Evolutionary conservation across 331 rosid genomes (phyloP), one percentile per base, ranked within the genome.

Genomic region (Erythrophleum ivorense): DNA sequence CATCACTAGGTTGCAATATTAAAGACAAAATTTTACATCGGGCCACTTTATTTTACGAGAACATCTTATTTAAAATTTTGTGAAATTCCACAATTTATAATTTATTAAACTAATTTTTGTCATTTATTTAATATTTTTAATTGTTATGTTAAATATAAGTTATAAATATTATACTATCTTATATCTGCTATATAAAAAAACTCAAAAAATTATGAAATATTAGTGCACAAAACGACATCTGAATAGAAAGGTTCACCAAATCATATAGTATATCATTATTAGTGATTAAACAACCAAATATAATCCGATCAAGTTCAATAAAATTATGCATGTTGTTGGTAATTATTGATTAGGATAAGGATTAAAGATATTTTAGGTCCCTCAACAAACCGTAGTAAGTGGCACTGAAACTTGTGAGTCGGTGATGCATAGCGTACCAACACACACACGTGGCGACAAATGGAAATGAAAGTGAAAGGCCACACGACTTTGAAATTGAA

Each of bases 391-490:
- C 38, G 31, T 41, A 52, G 58, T 45, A 80, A 59, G 89, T 59
- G 53, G 34, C 15, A 57, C 10, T 5, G 48, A 41, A 78, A 52
- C 41, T 54, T 12, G 9, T 29, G 72, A 2, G 76, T 9, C 58
- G 75, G 38, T 50, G 60, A 55, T 58, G 46, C 33, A 15, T 1
- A n/a, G 18, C 63, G 29, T 45, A 57, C 11, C 54, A 5, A 41
- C 11, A 55, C 19, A 19, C 53, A 46, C 86, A 76, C 79, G 87
- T 86, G 88, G 69, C 80, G 58, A 45, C 78, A 81, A 76, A 64
- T 46, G 71, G 57, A 29, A 16, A 85, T 68, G 82, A 80, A 77
- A 80, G 71, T 57, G 78, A 43, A 78, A 66, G 63, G 53, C 71
- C 71, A 76, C 46, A 67, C 73, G 68, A n/a, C 41, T 82, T 74